Base-by-base conservation (phyloP, 768 basidiomycete genomes). In the Rhodotorula babjevae region DNA sequence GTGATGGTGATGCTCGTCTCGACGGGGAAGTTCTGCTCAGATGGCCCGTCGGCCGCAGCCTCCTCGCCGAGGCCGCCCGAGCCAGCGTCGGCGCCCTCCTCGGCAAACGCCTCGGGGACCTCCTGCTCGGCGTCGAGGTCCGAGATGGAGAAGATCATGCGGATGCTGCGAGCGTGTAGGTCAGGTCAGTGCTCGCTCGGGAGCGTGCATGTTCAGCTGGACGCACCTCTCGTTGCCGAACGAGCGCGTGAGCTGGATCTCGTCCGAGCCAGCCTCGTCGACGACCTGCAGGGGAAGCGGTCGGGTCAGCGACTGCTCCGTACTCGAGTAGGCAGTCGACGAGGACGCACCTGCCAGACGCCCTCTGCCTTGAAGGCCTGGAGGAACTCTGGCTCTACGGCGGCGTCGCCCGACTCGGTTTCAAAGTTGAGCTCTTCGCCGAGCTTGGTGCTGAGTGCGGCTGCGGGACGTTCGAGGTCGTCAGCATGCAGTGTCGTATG, bases 191-290 rank as follows among this genome's bases (percentile, higher is more conserved):
- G 49, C 3, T 23, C 6, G 27, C 6, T 9, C 23, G 23, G 59
- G 25, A 19, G 11, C 36, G n/a, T n/a, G n/a, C n/a, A n/a, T n/a
- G n/a, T n/a, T n/a, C n/a, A n/a, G 49, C 14, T 5, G 61, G 21
- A 86, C 89, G 68, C 76, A 95, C 93, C 82, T 86, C 82, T 98
- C 95, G 77, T 91, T 92, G 72, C 92, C 93, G 81, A 92, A 95
- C 76, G 87, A 88, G 76, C 93, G 87, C n/a, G 83, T 83, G 56
- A 98, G 82, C 36, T 85, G 82, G 52, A 98, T 87, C 81, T 96
- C 93, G 81, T 95, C 93, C 66, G 87, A 85, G 50, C 89, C 90
- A 11, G 82, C 75, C 21, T 80, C 81, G 80, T 95, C 90, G 67
- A 87, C 84, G 75, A 98, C 85, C 88, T 91, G 72, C 50, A 46